Percentiles rank a stretch among this genome's conserved stretches.
These are phyloP conservation scores for Kwoniella dejecticola DNA, from an alignment of 768 basidiomycete species.

Conservation along the genomic window DNA sequence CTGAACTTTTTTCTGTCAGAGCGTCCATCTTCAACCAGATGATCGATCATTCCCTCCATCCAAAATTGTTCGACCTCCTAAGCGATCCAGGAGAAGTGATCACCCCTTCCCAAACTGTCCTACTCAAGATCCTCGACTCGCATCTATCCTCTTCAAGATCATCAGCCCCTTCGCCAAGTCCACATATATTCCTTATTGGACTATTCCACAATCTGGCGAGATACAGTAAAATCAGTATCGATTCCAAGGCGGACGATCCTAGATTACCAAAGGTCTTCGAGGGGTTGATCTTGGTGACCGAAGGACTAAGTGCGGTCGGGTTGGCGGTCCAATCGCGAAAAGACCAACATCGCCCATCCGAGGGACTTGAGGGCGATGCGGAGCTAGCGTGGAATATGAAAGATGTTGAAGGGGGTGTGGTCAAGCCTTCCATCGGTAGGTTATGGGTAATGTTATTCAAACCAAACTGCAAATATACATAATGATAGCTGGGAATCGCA, in stretches of 20 bases:
- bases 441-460: too few species aligned
- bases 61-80: slow-evolving; percentile 66
- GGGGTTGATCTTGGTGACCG: slow-evolving; percentile 73
- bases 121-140: slow-evolving; percentile 84
- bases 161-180: slow-evolving; percentile 1
- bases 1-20: too few species aligned
- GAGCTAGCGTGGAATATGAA: slow-evolving; percentile 33
- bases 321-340: slow-evolving; percentile 60
- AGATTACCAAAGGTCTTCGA: slow-evolving; percentile 76
- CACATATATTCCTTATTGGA: slow-evolving; percentile 62
- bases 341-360: slow-evolving; percentile 35
- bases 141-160: slow-evolving; percentile 60
- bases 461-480: too few species aligned
- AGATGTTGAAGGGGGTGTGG: slow-evolving; percentile 56
- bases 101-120: slow-evolving; percentile 80
- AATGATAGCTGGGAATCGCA: slow-evolving; percentile 54
- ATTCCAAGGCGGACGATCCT: slow-evolving; percentile 59
- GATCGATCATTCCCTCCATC: slow-evolving; percentile 65
- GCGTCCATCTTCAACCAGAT: slow-evolving; percentile 63
- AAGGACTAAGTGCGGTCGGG: slow-evolving; percentile 70
- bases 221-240: slow-evolving; percentile 56
- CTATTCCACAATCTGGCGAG: slow-evolving; percentile 65
- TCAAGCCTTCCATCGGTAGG: slow-evolving; percentile 67
- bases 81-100: slow-evolving; percentile 70
- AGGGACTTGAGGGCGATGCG: slow-evolving; percentile 19